These are phyloP conservation scores for Tulasnella sp. DNA, from an alignment of 768 basidiomycete species.

Conservation along the genomic window DNA sequence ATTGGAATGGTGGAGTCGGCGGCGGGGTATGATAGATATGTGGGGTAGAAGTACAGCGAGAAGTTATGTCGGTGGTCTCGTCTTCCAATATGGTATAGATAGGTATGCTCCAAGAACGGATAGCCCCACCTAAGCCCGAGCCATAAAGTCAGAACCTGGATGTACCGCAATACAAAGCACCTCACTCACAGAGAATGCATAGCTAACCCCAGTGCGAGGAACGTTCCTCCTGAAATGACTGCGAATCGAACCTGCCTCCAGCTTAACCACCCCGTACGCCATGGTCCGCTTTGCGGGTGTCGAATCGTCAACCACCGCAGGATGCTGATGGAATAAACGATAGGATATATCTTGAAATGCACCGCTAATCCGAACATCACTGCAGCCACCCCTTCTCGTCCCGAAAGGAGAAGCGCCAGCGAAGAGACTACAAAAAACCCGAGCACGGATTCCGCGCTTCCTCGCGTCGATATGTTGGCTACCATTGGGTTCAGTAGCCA, in stretches of 20 bases:
- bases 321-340: conserved; percentile 80
- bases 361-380: conserved; percentile 70
- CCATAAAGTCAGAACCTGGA: too few relatives aligned
- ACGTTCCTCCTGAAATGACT: conserved; percentile 59
- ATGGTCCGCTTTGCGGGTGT: conserved; percentile 31
- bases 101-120: conserved; percentile 85
- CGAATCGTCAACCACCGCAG: conserved; percentile 12
- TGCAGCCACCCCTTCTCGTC: conserved; percentile 58
- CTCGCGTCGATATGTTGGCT: conserved; percentile 92
- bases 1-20: conserved; percentile 10
- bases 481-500: conserved; percentile 93
- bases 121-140: conserved; percentile 70
- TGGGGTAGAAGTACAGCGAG: conserved; percentile 93
- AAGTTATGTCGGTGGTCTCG: conserved; percentile 98
- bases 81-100: conserved; percentile 83
- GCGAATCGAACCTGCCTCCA: conserved; percentile 47
- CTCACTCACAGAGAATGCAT: conserved; percentile 70
- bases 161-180: too few relatives aligned
- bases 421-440: conserved; percentile 68
- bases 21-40: conserved; percentile 74
- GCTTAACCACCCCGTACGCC: conserved; percentile 23
- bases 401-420: conserved; percentile 51
- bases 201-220: conserved; percentile 48
- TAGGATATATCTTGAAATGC: conserved; percentile 96
- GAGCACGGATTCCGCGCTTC: conserved; percentile 87